These are phyloP conservation scores for Mycosphaerella sp. DNA, from an alignment of 2,329 filamentous ascomycete species.

Conservation along the genomic window DNA sequence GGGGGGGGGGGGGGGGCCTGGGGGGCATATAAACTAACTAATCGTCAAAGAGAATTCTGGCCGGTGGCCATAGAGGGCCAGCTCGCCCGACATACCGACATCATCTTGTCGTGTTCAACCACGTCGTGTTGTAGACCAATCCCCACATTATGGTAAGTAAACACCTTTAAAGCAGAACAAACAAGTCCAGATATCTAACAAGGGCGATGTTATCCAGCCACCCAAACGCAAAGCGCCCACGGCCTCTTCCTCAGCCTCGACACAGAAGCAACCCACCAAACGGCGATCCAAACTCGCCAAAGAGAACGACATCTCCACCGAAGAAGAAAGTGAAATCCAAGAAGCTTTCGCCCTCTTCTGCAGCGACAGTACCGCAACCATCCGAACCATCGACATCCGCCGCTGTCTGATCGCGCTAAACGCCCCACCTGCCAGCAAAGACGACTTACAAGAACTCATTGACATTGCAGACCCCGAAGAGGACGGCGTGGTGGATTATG, in stretches of 20 bases:
- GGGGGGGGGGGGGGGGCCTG: too few relatives aligned
- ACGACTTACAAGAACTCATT: conserved; percentile 70
- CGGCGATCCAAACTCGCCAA: conserved; percentile 85
- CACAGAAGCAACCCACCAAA: conserved; percentile 36
- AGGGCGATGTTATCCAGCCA: conserved; percentile 16
- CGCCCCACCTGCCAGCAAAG: conserved; percentile 56
- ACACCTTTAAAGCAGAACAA: too few relatives aligned
- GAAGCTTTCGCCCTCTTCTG: conserved; percentile 82
- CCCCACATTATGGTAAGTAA: not conserved
- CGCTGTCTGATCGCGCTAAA: conserved; percentile 62
- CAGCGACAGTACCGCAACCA: conserved; percentile 31
- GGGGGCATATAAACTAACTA: too few relatives aligned
- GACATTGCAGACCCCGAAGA: conserved; percentile 76
- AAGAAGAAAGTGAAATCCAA: conserved; percentile 82
- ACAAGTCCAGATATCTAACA: too few relatives aligned
- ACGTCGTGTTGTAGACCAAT: not conserved
- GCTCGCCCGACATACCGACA: too few relatives aligned
- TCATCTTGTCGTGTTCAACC: not conserved
- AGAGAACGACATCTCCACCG: conserved; percentile 76
- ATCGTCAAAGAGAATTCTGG: too few relatives aligned
- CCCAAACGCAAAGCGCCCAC: conserved; percentile 31
- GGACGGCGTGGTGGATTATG: conserved; percentile 71
- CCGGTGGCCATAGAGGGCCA: too few relatives aligned
- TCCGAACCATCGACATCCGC: conserved; percentile 42
- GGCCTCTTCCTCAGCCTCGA: conserved; percentile 13